These are phyloP conservation scores for Thamnidium elegans DNA, from an alignment of 192 early-diverging fungal genomes.

Conservation along the genomic window DNA sequence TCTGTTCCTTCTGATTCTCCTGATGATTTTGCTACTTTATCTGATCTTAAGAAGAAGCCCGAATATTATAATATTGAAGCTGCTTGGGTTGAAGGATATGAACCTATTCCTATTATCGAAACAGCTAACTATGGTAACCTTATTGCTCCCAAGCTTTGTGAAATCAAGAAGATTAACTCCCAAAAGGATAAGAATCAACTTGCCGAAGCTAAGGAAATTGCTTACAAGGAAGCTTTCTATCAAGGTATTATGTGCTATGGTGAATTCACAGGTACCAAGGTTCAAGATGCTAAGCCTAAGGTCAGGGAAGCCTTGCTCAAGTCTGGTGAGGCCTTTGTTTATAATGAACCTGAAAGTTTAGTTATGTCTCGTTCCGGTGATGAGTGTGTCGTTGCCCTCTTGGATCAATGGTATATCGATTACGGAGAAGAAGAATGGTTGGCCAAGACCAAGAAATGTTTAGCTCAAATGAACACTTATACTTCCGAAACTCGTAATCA, in stretches of 20 bases:
- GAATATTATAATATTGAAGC: conserved; percentile 87
- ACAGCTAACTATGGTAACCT: conserved; percentile 86
- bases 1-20: conserved; percentile 99
- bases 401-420: conserved; percentile 98
- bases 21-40: conserved; percentile 89
- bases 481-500: conserved; percentile 79
- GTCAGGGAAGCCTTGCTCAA: conserved; percentile 78
- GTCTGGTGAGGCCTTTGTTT: conserved; percentile 71
- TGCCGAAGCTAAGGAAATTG: conserved; percentile 88
- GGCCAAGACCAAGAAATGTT: conserved; percentile 67
- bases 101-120: conserved; percentile 81
- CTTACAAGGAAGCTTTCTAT: conserved; percentile 99
- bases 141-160: conserved; percentile 78
- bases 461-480: conserved; percentile 79
- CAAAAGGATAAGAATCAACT: conserved; percentile 95
- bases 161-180: conserved; percentile 91
- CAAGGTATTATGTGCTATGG: conserved; percentile 84
- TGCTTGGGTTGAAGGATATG: conserved; percentile 84
- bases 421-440: conserved; percentile 92
- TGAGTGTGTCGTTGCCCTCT: conserved; percentile 94
- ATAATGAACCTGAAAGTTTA: conserved; percentile 92
- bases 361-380: conserved; percentile 94
- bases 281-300: conserved; percentile 87
- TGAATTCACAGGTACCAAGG: conserved; percentile 76
- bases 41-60: conserved; percentile 92